Conservation (phyloP, 768 basidiomycete species). For the Mycena metata region DNA sequence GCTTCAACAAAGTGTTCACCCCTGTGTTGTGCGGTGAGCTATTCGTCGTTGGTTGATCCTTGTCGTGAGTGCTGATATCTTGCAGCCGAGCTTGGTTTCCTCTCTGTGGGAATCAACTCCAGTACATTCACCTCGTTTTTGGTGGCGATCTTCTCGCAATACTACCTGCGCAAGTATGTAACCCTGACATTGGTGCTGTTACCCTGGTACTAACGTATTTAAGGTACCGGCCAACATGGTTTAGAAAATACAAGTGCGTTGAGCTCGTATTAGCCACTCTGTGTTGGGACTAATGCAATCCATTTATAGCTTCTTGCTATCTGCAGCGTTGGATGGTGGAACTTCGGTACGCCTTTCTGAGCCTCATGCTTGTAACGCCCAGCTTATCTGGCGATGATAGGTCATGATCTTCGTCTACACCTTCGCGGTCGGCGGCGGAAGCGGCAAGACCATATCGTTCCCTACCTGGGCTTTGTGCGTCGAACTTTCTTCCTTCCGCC, state of each 20-base stretch:
- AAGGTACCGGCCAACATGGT: constrained; percentile 50
- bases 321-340: too few relatives aligned
- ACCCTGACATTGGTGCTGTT: not conserved
- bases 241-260: constrained; percentile 50
- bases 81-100: constrained; percentile 35
- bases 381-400: not conserved
- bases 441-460: constrained; percentile 41
- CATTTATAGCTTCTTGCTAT: too few relatives aligned
- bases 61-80: not conserved
- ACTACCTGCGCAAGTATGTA: constrained; percentile 50
- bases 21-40: constrained; percentile 51
- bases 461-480: constrained; percentile 46
- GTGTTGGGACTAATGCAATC: too few relatives aligned
- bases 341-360: too few relatives aligned
- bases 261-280: too few relatives aligned
- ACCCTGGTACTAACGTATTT: not conserved
- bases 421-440: constrained; percentile 47
- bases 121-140: constrained; percentile 40
- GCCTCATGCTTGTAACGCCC: too few relatives aligned
- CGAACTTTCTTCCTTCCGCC: not conserved
- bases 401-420: constrained; percentile 51
- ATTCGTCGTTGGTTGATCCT: constrained; percentile 43
- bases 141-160: constrained; percentile 51
- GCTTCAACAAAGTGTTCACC: constrained; percentile 60
- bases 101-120: constrained; percentile 59